A percentile compares a stretch with the other conserved stretches of the same genome.
phyloP scores from a whole-genome alignment of 2,329 filamentous ascomycete species.

The Intubia oerlemansii region DNA sequence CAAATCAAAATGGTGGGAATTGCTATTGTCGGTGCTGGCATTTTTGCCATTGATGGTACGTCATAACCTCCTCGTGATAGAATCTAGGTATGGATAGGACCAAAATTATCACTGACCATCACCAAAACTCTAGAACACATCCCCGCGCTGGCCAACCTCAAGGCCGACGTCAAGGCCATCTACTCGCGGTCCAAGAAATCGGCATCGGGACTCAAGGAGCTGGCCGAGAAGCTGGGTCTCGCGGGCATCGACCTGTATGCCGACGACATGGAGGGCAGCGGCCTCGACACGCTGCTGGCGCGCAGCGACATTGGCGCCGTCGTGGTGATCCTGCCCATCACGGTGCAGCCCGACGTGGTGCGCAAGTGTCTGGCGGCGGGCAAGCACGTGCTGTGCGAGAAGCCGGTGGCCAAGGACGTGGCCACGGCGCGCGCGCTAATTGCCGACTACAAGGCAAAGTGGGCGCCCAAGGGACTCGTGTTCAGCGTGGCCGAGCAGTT shows the following conservation, averaged over 20 bases:
- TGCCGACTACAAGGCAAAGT: slow-evolving; percentile 11
- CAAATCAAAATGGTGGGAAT: too few relatives aligned
- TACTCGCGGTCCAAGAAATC: slow-evolving; percentile 42
- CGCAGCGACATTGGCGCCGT: slow-evolving; percentile 32
- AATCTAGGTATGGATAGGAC: too few relatives aligned
- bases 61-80: too few relatives aligned
- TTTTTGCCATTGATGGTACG: slow-evolving; percentile 13
- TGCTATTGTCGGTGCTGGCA: slow-evolving; percentile 15
- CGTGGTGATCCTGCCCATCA: slow-evolving; percentile 40
- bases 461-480: slow-evolving; percentile 12
- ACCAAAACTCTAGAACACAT: slow-evolving; percentile 26
- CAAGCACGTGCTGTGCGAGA: slow-evolving; percentile 51
- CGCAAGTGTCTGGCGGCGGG: slow-evolving; percentile 36
- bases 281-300: slow-evolving; percentile 27
- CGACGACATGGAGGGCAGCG: slow-evolving; percentile 23
- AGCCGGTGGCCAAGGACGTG: slow-evolving; percentile 40
- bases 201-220: slow-evolving; percentile 22
- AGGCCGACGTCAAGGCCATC: slow-evolving; percentile 12
- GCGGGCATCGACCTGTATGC: slow-evolving; percentile 29
- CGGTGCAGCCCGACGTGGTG: slow-evolving; percentile 35
- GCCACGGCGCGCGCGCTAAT: slow-evolving; percentile 10
- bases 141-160: slow-evolving; percentile 31
- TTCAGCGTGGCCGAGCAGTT: slow-evolving; percentile 54
- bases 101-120: slow-evolving; percentile 31
- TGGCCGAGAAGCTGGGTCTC: slow-evolving; percentile 4